phyloP scores from a whole-genome alignment of 306 rosid species.

The Prunus padus region DNA sequence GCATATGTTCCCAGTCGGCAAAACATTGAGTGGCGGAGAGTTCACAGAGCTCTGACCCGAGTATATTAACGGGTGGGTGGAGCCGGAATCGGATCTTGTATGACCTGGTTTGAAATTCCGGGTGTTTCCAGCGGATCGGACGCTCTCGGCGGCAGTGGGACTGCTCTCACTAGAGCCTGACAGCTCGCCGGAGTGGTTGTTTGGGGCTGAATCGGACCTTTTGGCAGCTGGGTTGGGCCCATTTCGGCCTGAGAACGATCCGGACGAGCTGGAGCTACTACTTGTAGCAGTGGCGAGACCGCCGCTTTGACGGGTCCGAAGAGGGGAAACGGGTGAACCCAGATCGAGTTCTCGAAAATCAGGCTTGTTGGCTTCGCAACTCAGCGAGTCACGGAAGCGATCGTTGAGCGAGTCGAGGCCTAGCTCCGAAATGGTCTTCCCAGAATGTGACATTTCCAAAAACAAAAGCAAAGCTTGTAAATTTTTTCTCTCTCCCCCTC shows the following conservation, averaged over 20 bases:
- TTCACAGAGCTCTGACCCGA: constrained; percentile 66
- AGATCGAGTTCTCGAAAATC: constrained; percentile 90
- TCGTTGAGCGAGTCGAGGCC: constrained; percentile 46
- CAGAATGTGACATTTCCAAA: constrained; percentile 71
- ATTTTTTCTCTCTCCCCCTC: neutral
- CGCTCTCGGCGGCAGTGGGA: constrained; percentile 58
- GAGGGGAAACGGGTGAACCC: constrained; percentile 93
- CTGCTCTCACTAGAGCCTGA: constrained; percentile 84
- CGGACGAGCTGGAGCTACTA: constrained; percentile 88
- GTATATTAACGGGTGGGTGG: constrained; percentile 42
- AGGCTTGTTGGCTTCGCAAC: constrained; percentile 71
- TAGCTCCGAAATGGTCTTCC: constrained; percentile 51
- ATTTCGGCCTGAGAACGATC: constrained; percentile 74
- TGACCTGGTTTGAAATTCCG: constrained; percentile 50
- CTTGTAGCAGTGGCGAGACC: constrained; percentile 51
- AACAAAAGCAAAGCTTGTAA: neutral
- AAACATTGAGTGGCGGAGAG: constrained; percentile 62
- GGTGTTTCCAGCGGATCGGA: constrained; percentile 42
- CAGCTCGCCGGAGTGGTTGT: constrained; percentile 83
- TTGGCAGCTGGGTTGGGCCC: constrained; percentile 38
- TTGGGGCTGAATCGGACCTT: constrained; percentile 55
- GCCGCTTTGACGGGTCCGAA: constrained; percentile 50
- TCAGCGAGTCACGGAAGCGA: constrained; percentile 61
- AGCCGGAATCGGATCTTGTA: constrained; percentile 65
- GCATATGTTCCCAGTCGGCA: constrained; percentile 90